phyloP scores from a whole-genome alignment of 306 rosid genomes.

The Mimosa pudica region DNA sequence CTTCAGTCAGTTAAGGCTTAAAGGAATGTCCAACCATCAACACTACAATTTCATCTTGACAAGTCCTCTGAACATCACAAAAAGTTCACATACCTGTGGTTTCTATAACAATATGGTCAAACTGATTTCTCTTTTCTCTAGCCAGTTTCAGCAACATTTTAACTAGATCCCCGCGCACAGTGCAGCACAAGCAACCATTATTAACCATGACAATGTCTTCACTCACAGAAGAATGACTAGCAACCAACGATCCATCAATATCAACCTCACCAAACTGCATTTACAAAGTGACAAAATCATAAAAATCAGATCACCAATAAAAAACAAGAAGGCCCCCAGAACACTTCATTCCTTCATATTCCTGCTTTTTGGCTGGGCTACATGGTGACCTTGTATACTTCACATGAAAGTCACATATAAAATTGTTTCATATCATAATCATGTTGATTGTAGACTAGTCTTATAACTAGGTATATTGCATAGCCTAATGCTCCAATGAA shows the following conservation, averaged over 20 bases:
- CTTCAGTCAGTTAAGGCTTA: slow-evolving; percentile 5
- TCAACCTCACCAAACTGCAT: slow-evolving; percentile 98
- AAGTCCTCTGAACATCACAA: slow-evolving; percentile 18
- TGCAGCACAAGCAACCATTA: slow-evolving; percentile 94
- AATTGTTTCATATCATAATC: slow-evolving; percentile 11
- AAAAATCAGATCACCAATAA: background rate
- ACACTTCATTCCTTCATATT: background rate
- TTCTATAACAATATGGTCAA: slow-evolving; percentile 92
- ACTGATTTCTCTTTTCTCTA: slow-evolving; percentile 65
- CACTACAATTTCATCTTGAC: slow-evolving; percentile 8
- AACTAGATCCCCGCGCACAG: slow-evolving; percentile 89
- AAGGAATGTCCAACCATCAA: slow-evolving; percentile 19
- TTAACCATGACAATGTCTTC: slow-evolving; percentile 90
- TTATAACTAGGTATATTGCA: background rate
- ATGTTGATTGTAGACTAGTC: background rate
- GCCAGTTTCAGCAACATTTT: slow-evolving; percentile 84
- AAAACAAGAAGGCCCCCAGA: background rate
- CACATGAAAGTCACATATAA: background rate
- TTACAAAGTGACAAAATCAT: slow-evolving; percentile 11
- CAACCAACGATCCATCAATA: slow-evolving; percentile 92
- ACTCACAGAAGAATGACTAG: slow-evolving; percentile 73
- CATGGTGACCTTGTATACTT: slow-evolving; percentile 11
- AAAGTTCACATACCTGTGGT: slow-evolving; percentile 68
- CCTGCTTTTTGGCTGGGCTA: background rate
- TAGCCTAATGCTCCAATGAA: background rate